Percentiles rank a stretch among this genome's conserved stretches.
phyloP scores from a whole-genome alignment of 2,329 filamentous ascomycete species.

The Paecilomyces niveus region DNA sequence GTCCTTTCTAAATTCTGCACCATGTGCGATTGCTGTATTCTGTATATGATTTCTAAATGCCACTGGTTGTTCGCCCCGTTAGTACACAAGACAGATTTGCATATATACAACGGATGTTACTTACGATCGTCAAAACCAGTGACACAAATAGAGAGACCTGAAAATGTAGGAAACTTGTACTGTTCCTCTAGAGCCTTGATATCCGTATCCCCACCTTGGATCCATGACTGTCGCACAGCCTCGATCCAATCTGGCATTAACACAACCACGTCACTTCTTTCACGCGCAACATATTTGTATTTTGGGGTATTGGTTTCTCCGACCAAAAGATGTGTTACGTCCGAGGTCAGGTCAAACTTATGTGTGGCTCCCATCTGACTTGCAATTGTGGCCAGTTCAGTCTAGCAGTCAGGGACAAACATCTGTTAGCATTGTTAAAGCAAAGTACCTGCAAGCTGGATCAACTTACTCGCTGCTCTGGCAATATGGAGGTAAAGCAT shows the following conservation, averaged over 20 bases:
- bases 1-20: conserved; percentile 80
- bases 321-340: conserved; percentile 90
- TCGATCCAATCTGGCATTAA: conserved; percentile 81
- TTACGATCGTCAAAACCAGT: conserved; percentile 63
- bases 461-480: conserved; percentile 64
- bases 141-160: conserved; percentile 56
- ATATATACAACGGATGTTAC: conserved; percentile 11
- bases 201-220: conserved; percentile 68
- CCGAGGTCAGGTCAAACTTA: conserved; percentile 87
- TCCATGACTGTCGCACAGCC: conserved; percentile 72
- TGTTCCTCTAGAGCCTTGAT: conserved; percentile 61
- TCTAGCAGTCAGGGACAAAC: conserved; percentile 18
- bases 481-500: conserved; percentile 79
- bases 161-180: conserved; percentile 38
- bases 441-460: background rate
- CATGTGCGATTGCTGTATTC: conserved; percentile 59
- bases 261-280: conserved; percentile 76
- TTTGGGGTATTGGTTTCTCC: conserved; percentile 86
- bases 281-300: conserved; percentile 89
- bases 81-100: conserved; percentile 2
- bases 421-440: conserved; percentile 1
- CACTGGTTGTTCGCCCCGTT: conserved; percentile 34
- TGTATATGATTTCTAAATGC: conserved; percentile 64
- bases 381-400: conserved; percentile 42
- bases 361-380: conserved; percentile 78